Evolutionary conservation across 805 yeast genomes (phyloP), one percentile per base, ranked within the genome.

Genomic region (Starmerella powellii): DNA sequence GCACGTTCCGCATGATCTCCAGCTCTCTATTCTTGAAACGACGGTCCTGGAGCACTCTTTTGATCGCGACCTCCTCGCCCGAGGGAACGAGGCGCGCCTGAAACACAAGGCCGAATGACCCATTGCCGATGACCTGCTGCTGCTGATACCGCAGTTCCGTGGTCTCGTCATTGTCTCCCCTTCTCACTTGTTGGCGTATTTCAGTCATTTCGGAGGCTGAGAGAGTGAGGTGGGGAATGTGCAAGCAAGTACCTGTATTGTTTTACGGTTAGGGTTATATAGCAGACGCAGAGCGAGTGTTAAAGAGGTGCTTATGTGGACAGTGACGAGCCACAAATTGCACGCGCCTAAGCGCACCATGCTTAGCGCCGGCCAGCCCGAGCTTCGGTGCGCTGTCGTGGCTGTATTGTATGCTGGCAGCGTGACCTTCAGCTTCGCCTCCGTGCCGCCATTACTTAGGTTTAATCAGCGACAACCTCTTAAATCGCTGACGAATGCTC

Each of bases 51-150:
- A 88, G 70, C n/a, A 91, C 99, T 53, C 94, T 74, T 63, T 91
- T 91, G 58, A 91, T 85, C 38, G 98, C 98, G 16, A 88, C 93
- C 32, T 76, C 72, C 54, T 78, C 82, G 46, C 80, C 76, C 18
- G 80, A 70, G 15, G 88, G 86, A 47, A 73, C 57, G 31, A 91
- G 67, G 45, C 74, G 76, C 6, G 95, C 85, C 52, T 84, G 91
- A 59, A 85, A 86, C n/a, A 91, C 98, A 27, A 86, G 87, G 2
- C 98, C 98, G 65, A 91, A 91, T n/a, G 97, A 87, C 10, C 98
- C 98, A 62, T 84, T 93, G n/a, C 98, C 98, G 32, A 88, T 91
- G 71, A 87, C 86, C 52, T 83, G 80, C 31, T 83, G 74, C 55
- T 80, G 85, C 15, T 87, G 80, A 64, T 83, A 85, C 37, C 78